Percentiles rank a stretch among this genome's conserved stretches.
These are phyloP conservation scores for Sphagnurus paluster DNA, from an alignment of 1,284 basidiomycete species.

Conservation along the genomic window DNA sequence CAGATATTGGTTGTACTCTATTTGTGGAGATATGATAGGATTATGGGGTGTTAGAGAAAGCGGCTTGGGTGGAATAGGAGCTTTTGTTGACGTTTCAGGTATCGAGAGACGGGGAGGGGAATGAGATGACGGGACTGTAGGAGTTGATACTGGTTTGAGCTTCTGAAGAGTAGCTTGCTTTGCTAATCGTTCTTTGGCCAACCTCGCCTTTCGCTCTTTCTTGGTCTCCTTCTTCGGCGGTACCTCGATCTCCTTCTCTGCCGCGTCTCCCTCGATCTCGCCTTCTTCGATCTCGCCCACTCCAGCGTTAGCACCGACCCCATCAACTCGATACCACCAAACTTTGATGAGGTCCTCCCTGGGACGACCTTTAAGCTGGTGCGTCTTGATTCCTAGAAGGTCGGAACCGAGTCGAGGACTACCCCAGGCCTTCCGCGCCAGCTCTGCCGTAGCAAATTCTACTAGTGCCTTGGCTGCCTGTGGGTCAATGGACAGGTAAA, in stretches of 20 bases:
- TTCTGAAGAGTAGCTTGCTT: slow-evolving; percentile 23
- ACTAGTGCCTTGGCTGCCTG: slow-evolving; percentile 49
- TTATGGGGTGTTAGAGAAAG: slow-evolving; percentile 1
- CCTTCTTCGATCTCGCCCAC: slow-evolving; percentile 45
- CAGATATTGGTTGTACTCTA: too few species aligned
- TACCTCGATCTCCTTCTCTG: slow-evolving; percentile 20
- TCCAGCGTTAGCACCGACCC: slow-evolving; percentile 33
- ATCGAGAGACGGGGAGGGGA: background rate
- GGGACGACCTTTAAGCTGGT: slow-evolving; percentile 41
- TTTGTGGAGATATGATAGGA: too few species aligned
- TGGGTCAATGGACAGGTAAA: slow-evolving; percentile 38
- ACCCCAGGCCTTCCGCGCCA: slow-evolving; percentile 49
- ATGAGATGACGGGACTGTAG: background rate
- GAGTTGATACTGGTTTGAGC: background rate
- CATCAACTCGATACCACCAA: slow-evolving; percentile 52
- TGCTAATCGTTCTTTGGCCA: slow-evolving; percentile 34
- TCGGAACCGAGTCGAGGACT: slow-evolving; percentile 44
- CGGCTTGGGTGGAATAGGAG: background rate
- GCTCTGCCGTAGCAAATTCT: slow-evolving; percentile 47
- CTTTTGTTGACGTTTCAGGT: background rate
- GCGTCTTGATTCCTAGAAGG: slow-evolving; percentile 25
- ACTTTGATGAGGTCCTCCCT: slow-evolving; percentile 50
- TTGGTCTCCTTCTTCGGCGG: slow-evolving; percentile 36
- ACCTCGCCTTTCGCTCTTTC: slow-evolving; percentile 38
- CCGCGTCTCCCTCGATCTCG: slow-evolving; percentile 32